Percentiles rank a stretch among this genome's conserved stretches.
These are phyloP conservation scores for Aspergillus viridinutans DNA, from an alignment of 2,329 filamentous ascomycete species.

Conservation along the genomic window DNA sequence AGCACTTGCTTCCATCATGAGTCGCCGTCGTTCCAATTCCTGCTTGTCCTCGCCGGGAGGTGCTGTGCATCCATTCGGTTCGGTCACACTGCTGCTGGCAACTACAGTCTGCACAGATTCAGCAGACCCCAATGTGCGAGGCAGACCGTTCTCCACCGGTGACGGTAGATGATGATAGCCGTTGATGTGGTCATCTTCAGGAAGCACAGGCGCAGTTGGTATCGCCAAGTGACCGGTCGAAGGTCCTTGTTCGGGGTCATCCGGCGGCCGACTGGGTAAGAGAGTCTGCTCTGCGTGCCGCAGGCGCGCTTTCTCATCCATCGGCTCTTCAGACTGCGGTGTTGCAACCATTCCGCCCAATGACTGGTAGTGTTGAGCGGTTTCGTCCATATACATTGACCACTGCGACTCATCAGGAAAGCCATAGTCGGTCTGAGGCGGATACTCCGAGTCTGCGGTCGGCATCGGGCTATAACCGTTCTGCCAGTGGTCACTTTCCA, in stretches of 20 bases:
- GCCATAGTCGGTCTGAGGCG: conserved; percentile 23
- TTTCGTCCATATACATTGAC: conserved; percentile 27
- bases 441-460: conserved; percentile 17
- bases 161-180: conserved; percentile 34
- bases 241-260: conserved; percentile 41
- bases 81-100: conserved; percentile 35
- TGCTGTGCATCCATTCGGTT: conserved; percentile 33
- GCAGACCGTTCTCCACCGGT: conserved; percentile 14
- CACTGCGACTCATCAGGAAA: conserved; percentile 22
- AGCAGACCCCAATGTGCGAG: conserved; percentile 23
- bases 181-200: conserved; percentile 52
- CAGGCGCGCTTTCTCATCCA: conserved; percentile 79
- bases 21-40: conserved; percentile 64
- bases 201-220: conserved; percentile 43
- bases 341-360: conserved; percentile 28
- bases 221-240: conserved; percentile 37
- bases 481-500: conserved; percentile 27
- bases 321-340: conserved; percentile 55
- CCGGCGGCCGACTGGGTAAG: conserved; percentile 73
- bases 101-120: conserved; percentile 30
- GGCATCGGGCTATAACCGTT: conserved; percentile 19
- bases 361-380: conserved; percentile 20
- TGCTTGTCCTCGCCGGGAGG: conserved; percentile 66
- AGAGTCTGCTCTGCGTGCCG: conserved; percentile 72
- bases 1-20: conserved; percentile 62